A percentile compares a stretch with the other conserved stretches of the same genome.
phyloP scores from a whole-genome alignment of 441 rosid genomes.

The Arabidopsis hybrid region DNA sequence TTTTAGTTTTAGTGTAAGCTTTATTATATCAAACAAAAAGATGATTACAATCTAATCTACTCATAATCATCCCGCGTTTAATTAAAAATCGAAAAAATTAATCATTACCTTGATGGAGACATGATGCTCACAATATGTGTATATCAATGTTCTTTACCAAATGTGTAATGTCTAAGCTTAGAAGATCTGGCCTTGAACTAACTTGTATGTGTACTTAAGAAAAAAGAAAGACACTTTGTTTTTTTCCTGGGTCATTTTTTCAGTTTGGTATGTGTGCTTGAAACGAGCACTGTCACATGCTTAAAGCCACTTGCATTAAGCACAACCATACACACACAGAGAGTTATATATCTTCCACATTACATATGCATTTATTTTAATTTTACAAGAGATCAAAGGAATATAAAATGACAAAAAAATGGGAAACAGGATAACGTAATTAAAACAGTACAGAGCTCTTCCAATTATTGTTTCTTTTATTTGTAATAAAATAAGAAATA shows the following conservation, averaged over 20 bases:
- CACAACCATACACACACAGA: not conserved
- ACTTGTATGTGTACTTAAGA: not conserved
- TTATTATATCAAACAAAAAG: not conserved
- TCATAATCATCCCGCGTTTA: not conserved
- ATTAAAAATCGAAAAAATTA: not conserved
- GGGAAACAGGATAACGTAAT: not conserved
- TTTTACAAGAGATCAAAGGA: not conserved
- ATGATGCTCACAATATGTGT: not conserved
- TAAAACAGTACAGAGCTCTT: not conserved
- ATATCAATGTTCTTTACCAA: not conserved
- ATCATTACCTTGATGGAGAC: conserved; percentile 11
- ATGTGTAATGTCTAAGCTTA: not conserved
- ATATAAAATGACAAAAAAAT: not conserved
- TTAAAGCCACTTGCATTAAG: not conserved
- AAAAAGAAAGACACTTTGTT: too few relatives aligned
- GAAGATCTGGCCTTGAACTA: not conserved
- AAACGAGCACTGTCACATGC: not conserved
- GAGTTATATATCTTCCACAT: not conserved
- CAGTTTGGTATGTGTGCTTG: not conserved
- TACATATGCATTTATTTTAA: not conserved
- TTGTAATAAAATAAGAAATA: not conserved
- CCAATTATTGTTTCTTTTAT: not conserved
- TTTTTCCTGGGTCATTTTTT: not conserved
- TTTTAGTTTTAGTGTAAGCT: not conserved
- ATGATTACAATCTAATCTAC: not conserved